Evolutionary conservation across 1,139 yeast genomes (phyloP).

Genomic region (Saccharomyces hybrid): DNA sequence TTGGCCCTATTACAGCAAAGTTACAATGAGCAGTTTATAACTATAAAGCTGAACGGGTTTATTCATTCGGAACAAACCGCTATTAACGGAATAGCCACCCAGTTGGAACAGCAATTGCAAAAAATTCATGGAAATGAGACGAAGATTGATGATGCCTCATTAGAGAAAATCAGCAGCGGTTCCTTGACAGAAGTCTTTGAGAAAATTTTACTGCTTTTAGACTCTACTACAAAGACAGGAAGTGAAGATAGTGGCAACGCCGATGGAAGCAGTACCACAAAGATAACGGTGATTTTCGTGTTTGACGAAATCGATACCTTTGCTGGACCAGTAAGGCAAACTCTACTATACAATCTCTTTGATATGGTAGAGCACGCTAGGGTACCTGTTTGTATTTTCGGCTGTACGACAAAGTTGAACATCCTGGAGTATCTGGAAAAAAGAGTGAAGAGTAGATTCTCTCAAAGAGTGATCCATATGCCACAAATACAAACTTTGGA

Average conservation of each 20-base stretch:
- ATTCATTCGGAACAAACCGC: constrained; percentile 72
- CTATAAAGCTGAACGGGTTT: constrained; percentile 59
- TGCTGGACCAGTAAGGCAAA: constrained; percentile 66
- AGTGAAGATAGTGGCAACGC: constrained; percentile 19
- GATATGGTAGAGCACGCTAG: constrained; percentile 71
- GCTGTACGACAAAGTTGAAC: constrained; percentile 67
- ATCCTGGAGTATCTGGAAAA: constrained; percentile 79
- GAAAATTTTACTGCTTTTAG: constrained; percentile 41
- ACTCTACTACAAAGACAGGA: constrained; percentile 25
- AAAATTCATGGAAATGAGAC: constrained; percentile 15
- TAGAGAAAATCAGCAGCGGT: constrained; percentile 36
- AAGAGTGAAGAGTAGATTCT: constrained; percentile 82
- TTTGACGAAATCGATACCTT: constrained; percentile 83
- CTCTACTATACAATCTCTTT: constrained; percentile 75
- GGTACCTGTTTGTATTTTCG: constrained; percentile 76
- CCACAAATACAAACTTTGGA: constrained; percentile 42
- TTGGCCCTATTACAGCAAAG: constrained; percentile 39
- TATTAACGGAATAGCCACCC: constrained; percentile 76
- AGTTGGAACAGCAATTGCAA: constrained; percentile 48
- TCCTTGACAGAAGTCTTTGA: constrained; percentile 48
- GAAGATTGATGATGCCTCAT: constrained; percentile 2
- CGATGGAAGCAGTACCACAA: constrained; percentile 10
- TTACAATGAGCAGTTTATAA: constrained; percentile 45
- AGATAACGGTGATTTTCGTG: constrained; percentile 60
- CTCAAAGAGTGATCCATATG: constrained; percentile 64